A percentile compares a stretch with the other conserved stretches of the same genome.
phyloP scores from a whole-genome alignment of 2,329 filamentous ascomycete genomes.

The Lachnellula arida region DNA sequence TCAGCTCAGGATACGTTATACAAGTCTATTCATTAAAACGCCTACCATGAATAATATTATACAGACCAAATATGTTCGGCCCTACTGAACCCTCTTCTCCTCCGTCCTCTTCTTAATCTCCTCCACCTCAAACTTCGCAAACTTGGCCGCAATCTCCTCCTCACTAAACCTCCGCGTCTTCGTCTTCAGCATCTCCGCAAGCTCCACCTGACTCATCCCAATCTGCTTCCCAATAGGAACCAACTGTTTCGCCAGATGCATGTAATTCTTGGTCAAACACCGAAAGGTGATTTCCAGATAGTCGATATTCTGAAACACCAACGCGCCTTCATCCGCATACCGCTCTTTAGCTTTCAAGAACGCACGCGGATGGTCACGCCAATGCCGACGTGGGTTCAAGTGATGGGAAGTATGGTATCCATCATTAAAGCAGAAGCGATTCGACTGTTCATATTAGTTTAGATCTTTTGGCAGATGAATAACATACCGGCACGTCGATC shows the following conservation, averaged over 20 bases:
- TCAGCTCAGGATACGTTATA: no score
- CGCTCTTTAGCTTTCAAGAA: constrained; percentile 65
- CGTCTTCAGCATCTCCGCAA: constrained; percentile 55
- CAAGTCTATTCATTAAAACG: no score
- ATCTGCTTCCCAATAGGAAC: constrained; percentile 73
- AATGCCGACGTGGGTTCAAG: constrained; percentile 72
- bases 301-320: constrained; percentile 78
- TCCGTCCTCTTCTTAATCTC: no score
- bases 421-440: constrained; percentile 78
- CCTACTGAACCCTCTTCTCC: no score
- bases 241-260: constrained; percentile 61
- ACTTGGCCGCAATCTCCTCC: constrained; percentile 59
- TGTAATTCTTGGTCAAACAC: constrained; percentile 67
- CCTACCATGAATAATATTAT: no score
- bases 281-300: constrained; percentile 71
- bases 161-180: constrained; percentile 64
- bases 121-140: constrained; percentile 23
- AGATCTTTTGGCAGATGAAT: constrained; percentile 10
- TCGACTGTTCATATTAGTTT: constrained; percentile 49
- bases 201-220: constrained; percentile 58
- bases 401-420: constrained; percentile 81
- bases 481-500: constrained; percentile 70
- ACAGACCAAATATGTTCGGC: no score
- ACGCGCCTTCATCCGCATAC: constrained; percentile 62
- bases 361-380: constrained; percentile 72